Conservation (phyloP, 2,329 filamentous ascomycete genomes). For the Zarea fungicola region DNA sequence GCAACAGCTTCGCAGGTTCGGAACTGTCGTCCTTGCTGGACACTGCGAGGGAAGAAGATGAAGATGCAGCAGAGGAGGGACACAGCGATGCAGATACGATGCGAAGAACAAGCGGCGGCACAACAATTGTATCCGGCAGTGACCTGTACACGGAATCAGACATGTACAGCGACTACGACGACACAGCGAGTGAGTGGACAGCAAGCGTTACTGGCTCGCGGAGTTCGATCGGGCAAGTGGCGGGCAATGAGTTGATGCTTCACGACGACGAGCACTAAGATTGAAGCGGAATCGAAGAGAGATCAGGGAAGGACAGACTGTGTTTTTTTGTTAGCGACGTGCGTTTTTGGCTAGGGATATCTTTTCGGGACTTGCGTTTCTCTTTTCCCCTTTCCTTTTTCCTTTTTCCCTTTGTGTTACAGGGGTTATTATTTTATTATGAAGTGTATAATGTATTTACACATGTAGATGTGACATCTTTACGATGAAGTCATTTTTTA, state of each 20-base stretch:
- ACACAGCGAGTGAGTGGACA: conserved; percentile 44
- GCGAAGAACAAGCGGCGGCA: conserved; percentile 43
- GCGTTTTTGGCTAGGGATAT: conserved; percentile 7
- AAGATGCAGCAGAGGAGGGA: conserved; percentile 19
- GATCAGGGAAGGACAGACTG: not conserved
- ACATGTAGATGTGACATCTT: conserved; percentile 9
- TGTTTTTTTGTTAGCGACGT: conserved; percentile 10
- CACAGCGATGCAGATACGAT: conserved; percentile 49
- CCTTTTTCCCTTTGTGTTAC: conserved; percentile 6
- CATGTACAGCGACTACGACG: conserved; percentile 35
- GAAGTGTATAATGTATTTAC: conserved; percentile 14
- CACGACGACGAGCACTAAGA: conserved; percentile 23
- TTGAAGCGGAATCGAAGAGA: not conserved
- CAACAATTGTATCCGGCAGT: conserved; percentile 40
- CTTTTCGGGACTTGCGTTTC: not conserved
- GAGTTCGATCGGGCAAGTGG: conserved; percentile 20
- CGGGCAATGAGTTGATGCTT: conserved; percentile 32
- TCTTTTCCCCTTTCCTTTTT: conserved; percentile 1
- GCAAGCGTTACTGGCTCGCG: conserved; percentile 35
- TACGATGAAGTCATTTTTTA: not conserved
- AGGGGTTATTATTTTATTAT: conserved; percentile 12
- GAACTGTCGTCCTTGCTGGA: conserved; percentile 18
- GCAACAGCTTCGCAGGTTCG: conserved; percentile 22
- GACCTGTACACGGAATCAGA: conserved; percentile 34
- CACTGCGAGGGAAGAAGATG: conserved; percentile 18